These are phyloP conservation scores for Corinectria fuckeliana DNA, from an alignment of 2,329 filamentous ascomycete species.

Conservation along the genomic window DNA sequence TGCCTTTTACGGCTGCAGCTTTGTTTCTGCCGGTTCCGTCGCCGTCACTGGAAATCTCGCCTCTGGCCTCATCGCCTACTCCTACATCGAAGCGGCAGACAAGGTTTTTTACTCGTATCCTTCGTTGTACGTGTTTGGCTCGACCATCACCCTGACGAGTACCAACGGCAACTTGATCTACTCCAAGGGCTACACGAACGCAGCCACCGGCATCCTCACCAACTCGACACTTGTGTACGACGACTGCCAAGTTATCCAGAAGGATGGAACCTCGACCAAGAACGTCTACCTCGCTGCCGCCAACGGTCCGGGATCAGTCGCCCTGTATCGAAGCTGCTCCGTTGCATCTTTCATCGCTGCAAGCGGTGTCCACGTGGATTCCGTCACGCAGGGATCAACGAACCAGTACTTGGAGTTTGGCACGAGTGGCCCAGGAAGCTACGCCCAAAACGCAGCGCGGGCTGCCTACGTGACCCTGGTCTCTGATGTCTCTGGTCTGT, in stretches of 20 bases:
- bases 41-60: constrained; percentile 40
- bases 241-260: constrained; percentile 44
- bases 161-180: constrained; percentile 43
- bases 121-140: constrained; percentile 50
- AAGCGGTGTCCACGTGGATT: constrained; percentile 41
- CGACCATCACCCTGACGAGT: constrained; percentile 48
- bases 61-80: constrained; percentile 49
- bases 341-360: constrained; percentile 47
- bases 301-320: constrained; percentile 48
- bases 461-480: constrained; percentile 44
- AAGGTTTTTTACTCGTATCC: constrained; percentile 50
- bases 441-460: constrained; percentile 44
- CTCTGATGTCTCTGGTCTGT: constrained; percentile 42
- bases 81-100: constrained; percentile 51
- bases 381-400: constrained; percentile 40
- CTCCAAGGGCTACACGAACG: constrained; percentile 47
- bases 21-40: constrained; percentile 46
- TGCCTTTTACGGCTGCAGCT: constrained; percentile 49
- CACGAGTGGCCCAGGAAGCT: constrained; percentile 49
- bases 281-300: constrained; percentile 51
- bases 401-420: constrained; percentile 51
- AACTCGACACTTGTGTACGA: constrained; percentile 52
- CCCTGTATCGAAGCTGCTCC: constrained; percentile 48
- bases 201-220: constrained; percentile 36
- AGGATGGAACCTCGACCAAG: constrained; percentile 39